Evolutionary conservation across 1,284 basidiomycete genomes (phyloP), one percentile per base, ranked within the genome.

Genomic region (Exobasidium rhododendri): DNA sequence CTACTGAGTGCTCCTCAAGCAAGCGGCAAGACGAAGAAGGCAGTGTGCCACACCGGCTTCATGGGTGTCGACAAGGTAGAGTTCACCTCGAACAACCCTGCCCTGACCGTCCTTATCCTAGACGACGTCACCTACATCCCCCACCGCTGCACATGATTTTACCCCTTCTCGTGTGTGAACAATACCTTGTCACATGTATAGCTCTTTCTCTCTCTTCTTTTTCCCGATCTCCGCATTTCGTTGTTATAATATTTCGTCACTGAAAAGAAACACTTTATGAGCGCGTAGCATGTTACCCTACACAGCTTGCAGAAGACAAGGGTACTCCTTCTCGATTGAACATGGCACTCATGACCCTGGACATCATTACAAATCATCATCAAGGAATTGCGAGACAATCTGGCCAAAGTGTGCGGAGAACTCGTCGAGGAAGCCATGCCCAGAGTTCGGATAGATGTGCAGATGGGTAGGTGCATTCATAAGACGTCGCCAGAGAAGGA

Each of bases 51-150:
- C 28, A 22, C 20, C 3, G 28, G 35, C 14, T 44, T 55, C 28
- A 55, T 14, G 14, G 53, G 53, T 13, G 53, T 55, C 28, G 53
- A 55, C 29, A 35, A 5, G 32, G 24, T 55, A 22, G 5, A 45
- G 28, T 55, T 55, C 14, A 14, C 4, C 20, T 32, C 28, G 17
- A 29, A 31, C 14, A 55, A 31, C 14, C 20, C n/a, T 6, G 20
- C 29, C 5, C 53, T 55, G 2, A 55, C 20, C 14, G 24, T 30
- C 13, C 13, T 55, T 2, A 26, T 28, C 22, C 29, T 55, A 11
- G 53, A 55, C 29, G 29, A 55, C 14, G 14, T 55, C 4, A 31
- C 29, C 2, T 22, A 24, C 28, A 24, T 14, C 2, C 53, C 53
- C 13, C 40, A 35, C 28, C 29, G 2, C 4, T 55, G 53, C 28